phyloP scores from a whole-genome alignment of 2,329 filamentous ascomycete genomes.

The Periconia sp. region DNA sequence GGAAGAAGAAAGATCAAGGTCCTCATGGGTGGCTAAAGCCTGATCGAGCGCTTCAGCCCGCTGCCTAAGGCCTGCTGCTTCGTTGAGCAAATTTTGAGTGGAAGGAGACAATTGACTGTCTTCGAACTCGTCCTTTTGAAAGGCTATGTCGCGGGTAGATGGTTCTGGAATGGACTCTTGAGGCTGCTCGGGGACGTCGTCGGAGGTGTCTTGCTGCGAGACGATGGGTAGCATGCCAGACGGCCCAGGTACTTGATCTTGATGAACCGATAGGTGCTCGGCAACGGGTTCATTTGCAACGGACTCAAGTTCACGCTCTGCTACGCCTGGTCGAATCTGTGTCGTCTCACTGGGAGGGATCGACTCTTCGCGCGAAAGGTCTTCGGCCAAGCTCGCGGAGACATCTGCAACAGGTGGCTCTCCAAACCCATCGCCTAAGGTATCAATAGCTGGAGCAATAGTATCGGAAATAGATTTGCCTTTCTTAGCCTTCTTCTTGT shows the following conservation, averaged over 20 bases:
- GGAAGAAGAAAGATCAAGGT: slow-evolving; percentile 14
- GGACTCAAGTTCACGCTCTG: background rate
- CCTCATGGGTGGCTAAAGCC: slow-evolving; percentile 17
- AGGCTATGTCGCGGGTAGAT: slow-evolving; percentile 1
- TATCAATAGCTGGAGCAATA: slow-evolving; percentile 15
- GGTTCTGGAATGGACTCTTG: slow-evolving; percentile 1
- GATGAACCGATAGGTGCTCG: too few relatives aligned
- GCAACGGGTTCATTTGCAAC: slow-evolving; percentile 3
- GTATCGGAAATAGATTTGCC: slow-evolving; percentile 19
- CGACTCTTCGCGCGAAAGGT: slow-evolving; percentile 1
- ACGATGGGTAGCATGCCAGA: too few relatives aligned
- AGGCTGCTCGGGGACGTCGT: slow-evolving; percentile 4
- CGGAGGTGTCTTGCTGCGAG: too few relatives aligned
- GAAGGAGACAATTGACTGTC: slow-evolving; percentile 28
- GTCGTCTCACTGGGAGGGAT: slow-evolving; percentile 1
- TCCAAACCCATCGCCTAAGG: slow-evolving; percentile 4
- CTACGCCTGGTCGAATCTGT: background rate
- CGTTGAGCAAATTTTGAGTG: slow-evolving; percentile 31
- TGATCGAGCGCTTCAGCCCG: slow-evolving; percentile 34
- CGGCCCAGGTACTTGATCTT: background rate
- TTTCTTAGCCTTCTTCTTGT: slow-evolving; percentile 37
- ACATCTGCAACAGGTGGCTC: slow-evolving; percentile 5
- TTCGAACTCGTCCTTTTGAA: background rate
- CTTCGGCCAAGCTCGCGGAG: slow-evolving; percentile 1
- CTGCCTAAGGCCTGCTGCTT: slow-evolving; percentile 30